Conservation (phyloP, 345 rosid genomes). For the Brassica nigra region DNA sequence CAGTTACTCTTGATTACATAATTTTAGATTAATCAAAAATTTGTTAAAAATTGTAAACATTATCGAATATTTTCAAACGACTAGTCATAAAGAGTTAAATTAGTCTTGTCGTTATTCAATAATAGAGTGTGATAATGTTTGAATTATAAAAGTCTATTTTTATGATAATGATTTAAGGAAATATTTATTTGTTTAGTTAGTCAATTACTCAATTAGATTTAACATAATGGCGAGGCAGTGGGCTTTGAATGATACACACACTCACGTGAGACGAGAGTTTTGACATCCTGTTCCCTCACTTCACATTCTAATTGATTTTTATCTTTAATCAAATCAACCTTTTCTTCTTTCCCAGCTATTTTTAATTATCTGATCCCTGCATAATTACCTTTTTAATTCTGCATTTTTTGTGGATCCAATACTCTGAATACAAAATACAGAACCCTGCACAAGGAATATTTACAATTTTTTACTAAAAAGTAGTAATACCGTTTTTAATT, state of each 20-base stretch:
- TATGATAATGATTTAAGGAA: not conserved
- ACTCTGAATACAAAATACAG: conserved; percentile 33
- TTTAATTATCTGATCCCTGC: conserved; percentile 31
- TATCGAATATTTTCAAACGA: not conserved
- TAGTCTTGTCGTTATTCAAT: not conserved
- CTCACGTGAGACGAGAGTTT: conserved; percentile 41
- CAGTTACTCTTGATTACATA: not conserved
- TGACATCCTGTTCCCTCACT: conserved; percentile 38
- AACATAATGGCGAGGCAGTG: conserved; percentile 21
- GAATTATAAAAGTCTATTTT: not conserved
- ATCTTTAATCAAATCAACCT: conserved; percentile 31
- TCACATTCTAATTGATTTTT: conserved; percentile 17
- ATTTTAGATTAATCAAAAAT: not conserved
- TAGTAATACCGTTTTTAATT: not conserved
- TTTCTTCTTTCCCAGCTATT: conserved; percentile 5
- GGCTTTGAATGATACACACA: conserved; percentile 27
- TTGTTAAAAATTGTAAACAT: not conserved
- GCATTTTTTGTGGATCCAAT: conserved; percentile 40
- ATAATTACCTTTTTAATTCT: conserved; percentile 41
- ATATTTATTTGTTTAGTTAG: not conserved
- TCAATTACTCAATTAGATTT: not conserved
- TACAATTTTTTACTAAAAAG: conserved; percentile 33
- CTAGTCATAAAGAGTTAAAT: conserved; percentile 1
- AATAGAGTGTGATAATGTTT: conserved; percentile 9
- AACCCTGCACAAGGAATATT: conserved; percentile 42